These are phyloP conservation scores for Orbilia blumenaviensis DNA, from an alignment of 2,329 filamentous ascomycete genomes.

Conservation along the genomic window DNA sequence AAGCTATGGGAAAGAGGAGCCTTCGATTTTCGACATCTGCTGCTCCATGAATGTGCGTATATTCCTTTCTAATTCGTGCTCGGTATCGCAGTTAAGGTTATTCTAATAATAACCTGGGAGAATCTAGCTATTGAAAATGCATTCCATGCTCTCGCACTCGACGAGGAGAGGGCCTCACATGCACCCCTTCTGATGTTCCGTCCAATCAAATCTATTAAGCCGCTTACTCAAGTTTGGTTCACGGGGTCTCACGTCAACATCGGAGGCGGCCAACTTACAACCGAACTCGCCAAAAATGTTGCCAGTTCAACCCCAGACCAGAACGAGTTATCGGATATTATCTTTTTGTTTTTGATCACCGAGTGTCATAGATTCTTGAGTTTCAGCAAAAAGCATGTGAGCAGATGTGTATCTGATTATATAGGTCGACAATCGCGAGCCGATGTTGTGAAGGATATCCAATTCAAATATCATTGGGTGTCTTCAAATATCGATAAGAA, in stretches of 20 bases:
- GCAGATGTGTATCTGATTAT: constrained; percentile 30
- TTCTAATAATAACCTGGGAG: neutral
- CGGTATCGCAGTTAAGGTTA: neutral
- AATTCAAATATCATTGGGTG: constrained; percentile 31
- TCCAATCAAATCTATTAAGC: constrained; percentile 1
- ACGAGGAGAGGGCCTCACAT: constrained; percentile 64
- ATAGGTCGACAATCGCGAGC: neutral
- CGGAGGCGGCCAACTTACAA: constrained; percentile 64
- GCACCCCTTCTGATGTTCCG: constrained; percentile 44
- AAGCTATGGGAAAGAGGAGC: constrained; percentile 32
- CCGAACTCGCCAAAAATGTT: constrained; percentile 61
- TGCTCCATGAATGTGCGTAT: constrained; percentile 36
- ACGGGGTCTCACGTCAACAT: constrained; percentile 66
- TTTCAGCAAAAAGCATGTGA: constrained; percentile 60
- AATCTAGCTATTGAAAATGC: constrained; percentile 66
- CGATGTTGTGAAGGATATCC: neutral
- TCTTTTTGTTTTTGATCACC: constrained; percentile 66
- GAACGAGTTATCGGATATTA: constrained; percentile 59
- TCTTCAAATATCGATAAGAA: constrained; percentile 25
- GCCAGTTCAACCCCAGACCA: neutral
- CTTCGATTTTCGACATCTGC: constrained; percentile 29
- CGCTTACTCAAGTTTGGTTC: constrained; percentile 63
- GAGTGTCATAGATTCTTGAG: constrained; percentile 60
- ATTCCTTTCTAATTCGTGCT: neutral
- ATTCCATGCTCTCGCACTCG: constrained; percentile 70